Evolutionary conservation across 208 protist species (phyloP), one percentile per base, ranked within the genome.

Genomic region (Novymonas esmeraldas): DNA sequence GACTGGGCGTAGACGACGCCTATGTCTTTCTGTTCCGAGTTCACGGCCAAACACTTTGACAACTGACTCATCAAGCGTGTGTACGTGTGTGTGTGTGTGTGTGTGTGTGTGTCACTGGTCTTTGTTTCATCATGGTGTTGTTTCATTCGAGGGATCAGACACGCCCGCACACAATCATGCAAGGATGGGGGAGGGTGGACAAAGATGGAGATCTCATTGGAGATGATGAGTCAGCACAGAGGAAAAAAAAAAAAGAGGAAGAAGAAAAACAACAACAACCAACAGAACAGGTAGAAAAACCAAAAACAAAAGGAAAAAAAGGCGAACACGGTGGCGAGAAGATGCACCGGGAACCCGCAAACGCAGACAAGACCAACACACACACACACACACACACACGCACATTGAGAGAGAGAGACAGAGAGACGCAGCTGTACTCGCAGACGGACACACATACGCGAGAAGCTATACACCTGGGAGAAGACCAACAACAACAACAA

Each of bases 171-270:
- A 11, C 13, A 13, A 6, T 10, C 46, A 20, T 6, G 9, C 29
- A 6, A 42, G 34, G 55, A 48, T 7, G 48, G 48, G 31, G 7
- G 24, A 52, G 16, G 9, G 34, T 18, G 20, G n/a, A 29, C 20
- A 68, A 14, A 71, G 18, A 29, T 22, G 41, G 4, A 41, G 34
- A 64, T n/a, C n/a, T n/a, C n/a, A n/a, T n/a, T n/a, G n/a, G n/a
- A n/a, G n/a, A n/a, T n/a, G n/a, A n/a, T n/a, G n/a, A n/a, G n/a
- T n/a, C n/a, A n/a, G n/a, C 1, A 50, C 45, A 14, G 20, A 29
- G 42, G 22, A 11, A n/a, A 31, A 33, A 31, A 3, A 51, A 26
- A 52, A 26, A 52, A 42, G 20, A 31, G 31, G 14, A 52, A 6
- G 31, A 28, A 31, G 31, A 2, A 2, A 39, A 73, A 56, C 4